Base-by-base conservation (phyloP, 2,329 filamentous ascomycete species). In the Zymoseptoria ardabiliae region DNA sequence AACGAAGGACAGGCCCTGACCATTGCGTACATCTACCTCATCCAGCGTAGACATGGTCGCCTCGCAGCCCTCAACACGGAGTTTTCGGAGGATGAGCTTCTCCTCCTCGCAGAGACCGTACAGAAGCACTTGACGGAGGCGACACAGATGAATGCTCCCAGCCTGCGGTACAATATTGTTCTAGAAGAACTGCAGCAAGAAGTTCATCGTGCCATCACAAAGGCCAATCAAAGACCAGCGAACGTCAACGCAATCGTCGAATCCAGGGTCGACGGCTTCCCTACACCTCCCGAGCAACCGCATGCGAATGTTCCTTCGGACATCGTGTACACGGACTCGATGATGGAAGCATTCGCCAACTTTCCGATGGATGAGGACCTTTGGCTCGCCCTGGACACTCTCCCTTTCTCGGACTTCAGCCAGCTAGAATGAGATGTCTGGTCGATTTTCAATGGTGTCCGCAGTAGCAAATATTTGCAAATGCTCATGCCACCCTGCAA, bases 21-120 rank as follows among this genome's bases (percentile, higher is more conserved):
- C 0, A 79, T 83, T 3, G 70, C 82, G 0, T 83, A 83, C 58
- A 77, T 84, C 2, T 81, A 79, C 73, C 73, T 79, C 51, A 82
- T 84, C 17, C 79, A 81, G 63, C 74, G 66, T 20, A 65, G 63
- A 35, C 61, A 67, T 13, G 63, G 62, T 10, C 66, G 67, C 17
- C 30, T 68, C 11, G 56, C 63, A 2, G 49, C 53, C 2, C 35
- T 63, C 8, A 28, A 50, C 68, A 41, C 41, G 45, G 56, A 11
- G 54, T 57, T 58, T 35, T 25, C 61, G 3, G 66, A 69, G 45
- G 58, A 65, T 3, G 61, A 74, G 30, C 68, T 80, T 3, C 69
- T 79, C 28, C 65, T 74, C 9, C 66, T 77, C 4, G 78, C 80
- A 1, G 76, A 79, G n/a, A 70, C 70, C 35, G 81, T 80, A 55